phyloP scores from a whole-genome alignment of 2,329 filamentous ascomycete species.

The Fusarium protoensiforme region DNA sequence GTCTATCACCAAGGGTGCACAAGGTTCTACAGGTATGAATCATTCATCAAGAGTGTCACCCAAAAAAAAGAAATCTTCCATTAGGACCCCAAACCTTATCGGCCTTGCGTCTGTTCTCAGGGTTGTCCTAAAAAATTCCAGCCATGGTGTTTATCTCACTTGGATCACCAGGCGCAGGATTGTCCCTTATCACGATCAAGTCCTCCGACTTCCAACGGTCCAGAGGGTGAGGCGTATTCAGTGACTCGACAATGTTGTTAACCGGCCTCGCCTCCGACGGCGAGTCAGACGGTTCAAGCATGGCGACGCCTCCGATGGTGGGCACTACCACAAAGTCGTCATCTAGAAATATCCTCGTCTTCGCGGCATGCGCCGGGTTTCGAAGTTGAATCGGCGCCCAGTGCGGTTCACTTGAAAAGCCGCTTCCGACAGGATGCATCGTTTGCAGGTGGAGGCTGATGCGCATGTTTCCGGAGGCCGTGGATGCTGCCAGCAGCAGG shows the following conservation, averaged over 20 bases:
- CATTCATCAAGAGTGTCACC: background rate
- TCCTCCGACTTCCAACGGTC: background rate
- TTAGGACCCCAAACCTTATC: background rate
- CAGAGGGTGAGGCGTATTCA: background rate
- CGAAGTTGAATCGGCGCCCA: slow-evolving; percentile 2
- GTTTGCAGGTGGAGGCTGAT: slow-evolving; percentile 1
- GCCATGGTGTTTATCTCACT: background rate
- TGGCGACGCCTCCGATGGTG: slow-evolving; percentile 8
- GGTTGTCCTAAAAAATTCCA: background rate
- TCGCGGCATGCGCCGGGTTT: background rate
- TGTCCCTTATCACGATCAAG: slow-evolving; percentile 4
- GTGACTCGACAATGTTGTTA: background rate
- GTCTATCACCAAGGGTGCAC: background rate
- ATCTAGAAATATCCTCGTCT: slow-evolving; percentile 25
- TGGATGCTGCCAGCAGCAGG: slow-evolving; percentile 8
- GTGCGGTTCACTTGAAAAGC: background rate
- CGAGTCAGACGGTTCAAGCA: slow-evolving; percentile 8
- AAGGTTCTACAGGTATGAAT: background rate
- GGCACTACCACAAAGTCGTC: slow-evolving; percentile 29
- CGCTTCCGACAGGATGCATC: slow-evolving; percentile 2
- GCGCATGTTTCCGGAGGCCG: background rate
- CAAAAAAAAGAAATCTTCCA: background rate
- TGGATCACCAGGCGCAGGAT: background rate
- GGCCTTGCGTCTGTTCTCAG: background rate
- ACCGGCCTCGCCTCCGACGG: background rate